Evolutionary conservation across 352 stramenopile genomes (phyloP).

Genomic region (Globisporangium polare): DNA sequence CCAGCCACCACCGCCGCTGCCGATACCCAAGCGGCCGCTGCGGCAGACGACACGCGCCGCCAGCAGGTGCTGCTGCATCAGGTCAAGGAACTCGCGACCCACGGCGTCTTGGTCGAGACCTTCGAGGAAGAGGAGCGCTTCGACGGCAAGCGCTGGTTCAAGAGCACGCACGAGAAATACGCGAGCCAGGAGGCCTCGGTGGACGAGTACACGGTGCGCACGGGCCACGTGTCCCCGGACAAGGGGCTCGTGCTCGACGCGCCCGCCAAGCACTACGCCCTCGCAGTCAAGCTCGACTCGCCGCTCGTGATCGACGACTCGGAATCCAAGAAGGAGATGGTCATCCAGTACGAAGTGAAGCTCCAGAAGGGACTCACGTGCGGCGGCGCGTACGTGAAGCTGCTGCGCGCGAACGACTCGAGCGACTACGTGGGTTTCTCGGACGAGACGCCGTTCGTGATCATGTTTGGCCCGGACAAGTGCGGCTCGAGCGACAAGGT

Average conservation of each 20-base stretch:
- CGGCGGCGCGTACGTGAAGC: conserved; percentile 93
- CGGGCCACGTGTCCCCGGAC: conserved; percentile 52
- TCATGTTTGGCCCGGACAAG: conserved; percentile 97
- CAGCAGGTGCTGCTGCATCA: conserved; percentile 35
- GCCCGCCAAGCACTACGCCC: conserved; percentile 74
- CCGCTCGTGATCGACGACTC: conserved; percentile 68
- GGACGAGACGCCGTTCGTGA: conserved; percentile 87
- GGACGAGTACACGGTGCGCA: conserved; percentile 56
- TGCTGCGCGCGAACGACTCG: conserved; percentile 67
- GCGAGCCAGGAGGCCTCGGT: conserved; percentile 60
- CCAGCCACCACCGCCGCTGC: not conserved
- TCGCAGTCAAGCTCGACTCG: conserved; percentile 68
- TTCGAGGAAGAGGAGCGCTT: conserved; percentile 61
- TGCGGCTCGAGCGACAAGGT: conserved; percentile 93
- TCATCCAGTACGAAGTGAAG: conserved; percentile 95
- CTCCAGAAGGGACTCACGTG: conserved; percentile 89
- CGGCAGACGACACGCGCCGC: conserved; percentile 15
- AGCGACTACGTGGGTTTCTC: conserved; percentile 64
- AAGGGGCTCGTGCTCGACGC: conserved; percentile 68
- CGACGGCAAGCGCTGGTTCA: conserved; percentile 74
- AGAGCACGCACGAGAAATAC: conserved; percentile 84
- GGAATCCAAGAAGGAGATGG: conserved; percentile 70
- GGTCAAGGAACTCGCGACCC: conserved; percentile 46
- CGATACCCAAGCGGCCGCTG: not conserved
- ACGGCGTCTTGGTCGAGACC: conserved; percentile 72